phyloP scores from a whole-genome alignment of 2,329 filamentous ascomycete genomes.

The Trichoderma arundinaceum region DNA sequence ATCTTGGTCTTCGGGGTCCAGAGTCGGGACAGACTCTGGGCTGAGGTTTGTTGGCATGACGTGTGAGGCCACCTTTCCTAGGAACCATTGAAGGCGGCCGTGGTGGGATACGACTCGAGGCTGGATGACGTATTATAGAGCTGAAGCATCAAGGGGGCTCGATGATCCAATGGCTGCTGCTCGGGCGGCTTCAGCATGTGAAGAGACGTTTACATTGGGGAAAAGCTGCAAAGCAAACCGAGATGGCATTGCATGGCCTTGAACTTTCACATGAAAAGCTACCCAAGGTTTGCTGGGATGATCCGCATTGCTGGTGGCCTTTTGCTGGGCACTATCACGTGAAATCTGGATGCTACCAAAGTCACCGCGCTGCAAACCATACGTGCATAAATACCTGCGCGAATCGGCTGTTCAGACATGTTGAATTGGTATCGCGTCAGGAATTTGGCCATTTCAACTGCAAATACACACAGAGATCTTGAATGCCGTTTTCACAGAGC shows the following conservation, averaged over 20 bases:
- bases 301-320: slow-evolving; percentile 3
- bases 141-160: not conserved
- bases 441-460: not conserved
- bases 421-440: not conserved
- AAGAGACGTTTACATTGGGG: slow-evolving; percentile 15
- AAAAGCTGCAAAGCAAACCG: not conserved
- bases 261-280: slow-evolving; percentile 31
- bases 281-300: slow-evolving; percentile 11
- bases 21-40: slow-evolving; percentile 43
- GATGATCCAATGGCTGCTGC: slow-evolving; percentile 1
- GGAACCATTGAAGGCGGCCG: slow-evolving; percentile 40
- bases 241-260: not conserved
- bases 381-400: slow-evolving; percentile 16
- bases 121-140: slow-evolving; percentile 22
- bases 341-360: slow-evolving; percentile 9
- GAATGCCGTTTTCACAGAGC: not conserved
- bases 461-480: not conserved
- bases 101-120: slow-evolving; percentile 21
- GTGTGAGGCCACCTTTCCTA: slow-evolving; percentile 36
- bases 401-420: not conserved
- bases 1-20: slow-evolving; percentile 46
- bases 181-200: slow-evolving; percentile 1
- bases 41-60: slow-evolving; percentile 56
- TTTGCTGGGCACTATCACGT: slow-evolving; percentile 25
- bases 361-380: slow-evolving; percentile 24